These are phyloP conservation scores for Lichtheimia ornata DNA, from an alignment of 371 early-diverging fungal genomes.

Conservation along the genomic window DNA sequence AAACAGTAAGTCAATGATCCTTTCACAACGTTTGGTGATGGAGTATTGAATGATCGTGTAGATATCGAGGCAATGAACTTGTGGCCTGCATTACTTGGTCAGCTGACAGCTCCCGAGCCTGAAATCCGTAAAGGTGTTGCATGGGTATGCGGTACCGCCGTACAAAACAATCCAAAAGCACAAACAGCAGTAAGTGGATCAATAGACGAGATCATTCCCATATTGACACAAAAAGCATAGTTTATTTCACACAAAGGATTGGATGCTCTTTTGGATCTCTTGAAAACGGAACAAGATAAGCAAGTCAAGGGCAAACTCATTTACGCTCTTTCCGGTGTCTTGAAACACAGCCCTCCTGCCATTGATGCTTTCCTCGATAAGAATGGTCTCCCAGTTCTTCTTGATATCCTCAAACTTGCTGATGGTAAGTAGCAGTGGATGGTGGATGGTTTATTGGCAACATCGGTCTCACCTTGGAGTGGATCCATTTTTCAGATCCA, in stretches of 20 bases:
- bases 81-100: slow-evolving; percentile 79
- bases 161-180: slow-evolving; percentile 90
- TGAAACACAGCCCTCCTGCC: slow-evolving; percentile 69
- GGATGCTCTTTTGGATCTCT: slow-evolving; percentile 50
- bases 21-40: background rate
- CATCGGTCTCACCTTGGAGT: too few species aligned
- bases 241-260: slow-evolving; percentile 68
- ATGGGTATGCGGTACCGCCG: slow-evolving; percentile 93
- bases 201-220: background rate
- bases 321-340: slow-evolving; percentile 78
- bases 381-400: slow-evolving; percentile 57
- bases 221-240: slow-evolving; percentile 23
- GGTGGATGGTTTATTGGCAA: background rate
- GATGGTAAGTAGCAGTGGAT: slow-evolving; percentile 27
- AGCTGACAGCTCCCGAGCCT: slow-evolving; percentile 55
- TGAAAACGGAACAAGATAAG: slow-evolving; percentile 52
- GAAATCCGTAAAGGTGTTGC: slow-evolving; percentile 73
- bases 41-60: slow-evolving; percentile 15
- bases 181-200: slow-evolving; percentile 68
- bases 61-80: slow-evolving; percentile 86
- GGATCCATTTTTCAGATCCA: slow-evolving; percentile 19
- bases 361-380: slow-evolving; percentile 57
- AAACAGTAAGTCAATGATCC: slow-evolving; percentile 52
- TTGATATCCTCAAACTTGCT: slow-evolving; percentile 42
- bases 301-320: slow-evolving; percentile 74